phyloP scores from a whole-genome alignment of 805 yeast species.

The Kuraishia hungarica region DNA sequence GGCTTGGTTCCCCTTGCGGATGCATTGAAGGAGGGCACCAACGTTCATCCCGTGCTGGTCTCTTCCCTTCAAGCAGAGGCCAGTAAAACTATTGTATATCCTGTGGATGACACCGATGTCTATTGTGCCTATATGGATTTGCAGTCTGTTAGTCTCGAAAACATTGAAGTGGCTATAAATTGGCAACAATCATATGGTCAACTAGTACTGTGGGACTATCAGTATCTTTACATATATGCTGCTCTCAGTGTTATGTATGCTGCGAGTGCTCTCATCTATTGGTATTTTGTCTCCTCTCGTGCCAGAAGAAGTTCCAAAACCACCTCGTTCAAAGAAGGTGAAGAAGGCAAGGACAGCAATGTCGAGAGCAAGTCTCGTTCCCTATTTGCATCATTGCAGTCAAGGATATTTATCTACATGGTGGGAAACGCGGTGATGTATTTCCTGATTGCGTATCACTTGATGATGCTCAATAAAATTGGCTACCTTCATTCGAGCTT shows the following conservation, averaged over 20 bases:
- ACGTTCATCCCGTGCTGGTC: slow-evolving; percentile 9
- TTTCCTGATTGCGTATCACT: slow-evolving; percentile 10
- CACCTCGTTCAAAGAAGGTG: slow-evolving; percentile 46
- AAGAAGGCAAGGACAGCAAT: slow-evolving; percentile 47
- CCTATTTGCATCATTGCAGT: slow-evolving; percentile 15
- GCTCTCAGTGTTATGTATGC: slow-evolving; percentile 14
- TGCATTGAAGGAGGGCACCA: slow-evolving; percentile 9
- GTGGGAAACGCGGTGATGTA: slow-evolving; percentile 12
- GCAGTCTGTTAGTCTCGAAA: slow-evolving; percentile 7
- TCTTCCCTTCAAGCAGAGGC: slow-evolving; percentile 3
- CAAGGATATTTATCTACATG: slow-evolving; percentile 15
- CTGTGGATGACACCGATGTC: slow-evolving; percentile 12
- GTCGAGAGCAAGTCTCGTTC: not conserved
- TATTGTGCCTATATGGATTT: slow-evolving; percentile 19
- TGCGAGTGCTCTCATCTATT: slow-evolving; percentile 8
- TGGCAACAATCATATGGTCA: slow-evolving; percentile 25
- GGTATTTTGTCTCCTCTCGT: slow-evolving; percentile 8
- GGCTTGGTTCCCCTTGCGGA: slow-evolving; percentile 10
- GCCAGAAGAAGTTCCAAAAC: slow-evolving; percentile 1
- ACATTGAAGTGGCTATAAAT: slow-evolving; percentile 12
- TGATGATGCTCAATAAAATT: slow-evolving; percentile 12
- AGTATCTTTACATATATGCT: slow-evolving; percentile 14
- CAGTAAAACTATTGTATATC: slow-evolving; percentile 6
- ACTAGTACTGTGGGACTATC: slow-evolving; percentile 19
- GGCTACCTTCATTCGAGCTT: slow-evolving; percentile 18